Evolutionary conservation across 176 grass and related monocot genomes (phyloP).

Genomic region (Dendrocalamus sinicus): DNA sequence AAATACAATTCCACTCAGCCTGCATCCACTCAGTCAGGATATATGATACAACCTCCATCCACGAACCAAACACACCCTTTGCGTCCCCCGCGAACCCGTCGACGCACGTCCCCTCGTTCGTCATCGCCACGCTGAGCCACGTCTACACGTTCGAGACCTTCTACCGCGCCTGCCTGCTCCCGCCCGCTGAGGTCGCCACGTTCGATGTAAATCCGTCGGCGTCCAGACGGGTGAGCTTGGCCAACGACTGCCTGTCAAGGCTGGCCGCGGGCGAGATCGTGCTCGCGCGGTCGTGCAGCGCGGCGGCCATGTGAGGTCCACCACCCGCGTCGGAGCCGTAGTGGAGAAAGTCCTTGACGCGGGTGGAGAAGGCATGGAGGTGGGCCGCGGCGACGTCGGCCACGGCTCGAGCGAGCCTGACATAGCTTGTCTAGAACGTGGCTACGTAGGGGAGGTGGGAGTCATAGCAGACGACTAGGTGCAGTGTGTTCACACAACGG

Average conservation of each 20-base stretch:
- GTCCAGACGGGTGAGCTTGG: constrained; percentile 17
- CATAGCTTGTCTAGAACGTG: constrained; percentile 43
- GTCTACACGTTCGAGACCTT: constrained; percentile 62
- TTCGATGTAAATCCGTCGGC: background rate
- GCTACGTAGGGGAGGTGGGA: constrained; percentile 48
- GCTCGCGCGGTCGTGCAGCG: constrained; percentile 46
- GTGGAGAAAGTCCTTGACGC: constrained; percentile 12
- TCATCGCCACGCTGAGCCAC: constrained; percentile 71
- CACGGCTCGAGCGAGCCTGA: constrained; percentile 56
- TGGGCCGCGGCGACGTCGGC: constrained; percentile 34
- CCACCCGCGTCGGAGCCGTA: background rate
- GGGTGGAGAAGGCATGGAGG: constrained; percentile 33
- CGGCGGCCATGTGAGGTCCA: background rate
- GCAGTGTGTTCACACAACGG: constrained; percentile 43
- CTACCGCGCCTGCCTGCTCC: constrained; percentile 44
- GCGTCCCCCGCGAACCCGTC: constrained; percentile 34
- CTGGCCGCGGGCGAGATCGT: constrained; percentile 23
- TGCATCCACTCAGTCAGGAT: too few species aligned
- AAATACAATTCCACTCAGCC: too few species aligned
- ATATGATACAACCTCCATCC: too few species aligned
- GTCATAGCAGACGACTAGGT: constrained; percentile 48
- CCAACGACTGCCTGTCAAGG: constrained; percentile 33
- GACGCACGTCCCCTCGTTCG: constrained; percentile 59
- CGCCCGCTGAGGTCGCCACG: background rate
- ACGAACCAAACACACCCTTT: too few species aligned